Conservation (phyloP, 2,329 filamentous ascomycete genomes). For the Aspergillus persii region DNA sequence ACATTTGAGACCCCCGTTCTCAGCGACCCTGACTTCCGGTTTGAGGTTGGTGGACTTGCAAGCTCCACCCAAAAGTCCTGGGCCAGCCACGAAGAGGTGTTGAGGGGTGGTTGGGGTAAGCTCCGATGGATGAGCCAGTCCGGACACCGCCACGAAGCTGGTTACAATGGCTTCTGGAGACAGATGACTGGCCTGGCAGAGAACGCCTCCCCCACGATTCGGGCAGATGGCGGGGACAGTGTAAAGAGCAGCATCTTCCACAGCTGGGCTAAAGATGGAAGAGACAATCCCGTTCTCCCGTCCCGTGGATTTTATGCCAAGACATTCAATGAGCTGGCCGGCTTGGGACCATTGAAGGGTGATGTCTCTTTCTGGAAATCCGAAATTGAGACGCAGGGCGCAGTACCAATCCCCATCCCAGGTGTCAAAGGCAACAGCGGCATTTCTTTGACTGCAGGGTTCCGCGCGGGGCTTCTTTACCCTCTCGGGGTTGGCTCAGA, state of each 20-base stretch:
- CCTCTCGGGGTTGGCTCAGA: conserved; percentile 66
- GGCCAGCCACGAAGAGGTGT: conserved; percentile 88
- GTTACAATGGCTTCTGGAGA: conserved; percentile 80
- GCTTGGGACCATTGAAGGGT: conserved; percentile 76
- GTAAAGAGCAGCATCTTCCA: conserved; percentile 86
- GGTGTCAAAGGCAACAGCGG: conserved; percentile 68
- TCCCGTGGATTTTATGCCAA: conserved; percentile 78
- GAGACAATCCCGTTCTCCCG: conserved; percentile 83
- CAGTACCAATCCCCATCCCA: conserved; percentile 70
- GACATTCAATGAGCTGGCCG: conserved; percentile 78
- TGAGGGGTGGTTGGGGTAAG: conserved; percentile 74
- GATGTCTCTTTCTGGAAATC: conserved; percentile 93
- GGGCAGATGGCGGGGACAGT: conserved; percentile 82
- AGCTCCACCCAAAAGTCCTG: conserved; percentile 86
- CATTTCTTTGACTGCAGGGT: conserved; percentile 75
- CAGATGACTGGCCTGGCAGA: conserved; percentile 77
- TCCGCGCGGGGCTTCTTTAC: conserved; percentile 79
- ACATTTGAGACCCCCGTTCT: conserved; percentile 78
- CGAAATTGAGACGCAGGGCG: conserved; percentile 78
- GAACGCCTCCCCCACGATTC: conserved; percentile 75
- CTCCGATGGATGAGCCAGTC: conserved; percentile 68
- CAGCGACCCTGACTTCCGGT: conserved; percentile 76
- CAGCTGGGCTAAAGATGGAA: conserved; percentile 73
- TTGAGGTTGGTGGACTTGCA: conserved; percentile 75
- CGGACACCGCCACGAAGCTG: conserved; percentile 71